Conservation (phyloP, 306 rosid species). For the Corylus americana region DNA sequence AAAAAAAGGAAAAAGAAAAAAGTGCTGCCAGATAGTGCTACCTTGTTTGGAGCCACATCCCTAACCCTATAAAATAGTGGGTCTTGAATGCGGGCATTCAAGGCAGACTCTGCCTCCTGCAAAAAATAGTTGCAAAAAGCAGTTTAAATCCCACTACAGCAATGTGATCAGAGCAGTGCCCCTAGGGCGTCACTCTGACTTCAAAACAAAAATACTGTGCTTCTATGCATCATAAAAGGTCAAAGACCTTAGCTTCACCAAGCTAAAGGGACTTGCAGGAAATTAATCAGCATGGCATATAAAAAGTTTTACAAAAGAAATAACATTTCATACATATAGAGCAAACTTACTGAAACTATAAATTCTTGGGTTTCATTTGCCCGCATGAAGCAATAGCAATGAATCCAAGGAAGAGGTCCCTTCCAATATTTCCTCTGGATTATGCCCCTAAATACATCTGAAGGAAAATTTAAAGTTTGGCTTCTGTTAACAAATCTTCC, state of each 20-base stretch:
- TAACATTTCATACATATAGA: slow-evolving; percentile 2
- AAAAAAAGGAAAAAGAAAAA: neutral
- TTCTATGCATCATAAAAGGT: slow-evolving; percentile 10
- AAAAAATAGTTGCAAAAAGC: slow-evolving; percentile 21
- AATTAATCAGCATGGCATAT: slow-evolving; percentile 1
- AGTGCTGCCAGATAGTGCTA: slow-evolving; percentile 16
- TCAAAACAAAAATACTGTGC: slow-evolving; percentile 1
- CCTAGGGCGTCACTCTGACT: slow-evolving; percentile 3
- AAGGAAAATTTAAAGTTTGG: slow-evolving; percentile 18
- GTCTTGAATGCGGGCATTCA: slow-evolving; percentile 60
- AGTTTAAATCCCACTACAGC: slow-evolving; percentile 4
- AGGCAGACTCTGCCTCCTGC: slow-evolving; percentile 87
- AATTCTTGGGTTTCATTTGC: slow-evolving; percentile 72
- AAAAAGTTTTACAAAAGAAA: neutral
- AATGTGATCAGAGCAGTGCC: slow-evolving; percentile 8
- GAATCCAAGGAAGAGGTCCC: slow-evolving; percentile 82
- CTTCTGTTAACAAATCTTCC: slow-evolving; percentile 17
- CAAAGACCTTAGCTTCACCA: slow-evolving; percentile 6
- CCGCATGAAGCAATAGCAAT: slow-evolving; percentile 89
- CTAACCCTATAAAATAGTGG: slow-evolving; percentile 78
- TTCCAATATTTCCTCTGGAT: slow-evolving; percentile 68
- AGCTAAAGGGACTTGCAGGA: neutral
- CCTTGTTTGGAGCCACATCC: slow-evolving; percentile 98
- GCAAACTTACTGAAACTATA: slow-evolving; percentile 65
- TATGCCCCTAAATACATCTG: slow-evolving; percentile 78